Evolutionary conservation across 2,329 filamentous ascomycete genomes (phyloP), one percentile per base, ranked within the genome.

Genomic region (Aureobasidium sp.): DNA sequence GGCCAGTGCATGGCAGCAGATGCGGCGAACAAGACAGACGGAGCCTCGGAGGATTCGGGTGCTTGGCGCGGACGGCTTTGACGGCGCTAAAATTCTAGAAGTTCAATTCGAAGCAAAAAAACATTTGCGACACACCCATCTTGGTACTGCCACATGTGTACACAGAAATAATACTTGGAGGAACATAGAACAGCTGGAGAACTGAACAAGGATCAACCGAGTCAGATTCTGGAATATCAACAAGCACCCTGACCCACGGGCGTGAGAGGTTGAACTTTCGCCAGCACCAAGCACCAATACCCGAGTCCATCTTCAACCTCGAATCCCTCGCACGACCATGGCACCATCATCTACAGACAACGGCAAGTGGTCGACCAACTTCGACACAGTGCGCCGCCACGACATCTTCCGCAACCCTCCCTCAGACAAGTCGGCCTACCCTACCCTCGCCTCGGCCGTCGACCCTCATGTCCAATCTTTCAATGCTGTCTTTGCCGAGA

Each of bases 391-490:
- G 63, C 86, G 90, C 63, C 88, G 93, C 69, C 90, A 99, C 71
- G 83, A 89, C 58, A 87, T 99, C 27, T 99, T 99, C 75, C 82
- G 85, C 69, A 87, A 95, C 67, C 93, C 94, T 21, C 93, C 94
- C 0, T 88, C 84, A 70, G 92, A 97, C 72, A 88, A 85, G 68
- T 89, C 89, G 10, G 91, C 93, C 62, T 97, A 96, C 71, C 94
- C 94, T 14, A 83, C 89, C 27, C 84, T 99, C 51, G 88, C 92
- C 69, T 83, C 84, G 64, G 90, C 93, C n/a, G 86, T 97, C 63
- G 82, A 89, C 66, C 94, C 94, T 54, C 94, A 99, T 75, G 88
- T 97, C 68, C 87, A 97, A 70, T 94, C 94, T 6, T 99, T 97
- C 84, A 96, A 99, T 79, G 86, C 86, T 58, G 81, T 97, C 51